Conservation (phyloP, 805 yeast species). For the Saccharomycopsis fibuligera region DNA sequence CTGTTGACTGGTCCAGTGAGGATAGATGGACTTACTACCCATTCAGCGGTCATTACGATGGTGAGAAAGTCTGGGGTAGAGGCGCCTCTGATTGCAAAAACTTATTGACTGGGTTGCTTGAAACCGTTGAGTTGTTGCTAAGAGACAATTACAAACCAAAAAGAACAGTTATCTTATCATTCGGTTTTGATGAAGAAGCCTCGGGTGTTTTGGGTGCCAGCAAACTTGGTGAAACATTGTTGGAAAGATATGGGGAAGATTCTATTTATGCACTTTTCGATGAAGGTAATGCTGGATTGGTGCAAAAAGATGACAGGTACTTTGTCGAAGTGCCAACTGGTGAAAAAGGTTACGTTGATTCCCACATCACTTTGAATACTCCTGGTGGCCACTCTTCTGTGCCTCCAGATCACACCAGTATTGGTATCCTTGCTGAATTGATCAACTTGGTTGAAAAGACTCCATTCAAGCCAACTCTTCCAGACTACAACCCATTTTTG, state of each 20-base stretch:
- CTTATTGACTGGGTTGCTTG: constrained; percentile 56
- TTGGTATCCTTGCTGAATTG: constrained; percentile 65
- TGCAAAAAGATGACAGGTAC: constrained; percentile 37
- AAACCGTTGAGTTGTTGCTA: constrained; percentile 54
- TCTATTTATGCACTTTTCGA: constrained; percentile 62
- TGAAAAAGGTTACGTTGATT: constrained; percentile 56
- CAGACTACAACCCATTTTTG: constrained; percentile 54
- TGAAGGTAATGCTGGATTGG: constrained; percentile 50
- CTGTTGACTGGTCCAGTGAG: constrained; percentile 54
- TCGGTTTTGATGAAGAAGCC: constrained; percentile 79
- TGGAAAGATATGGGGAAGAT: constrained; percentile 52
- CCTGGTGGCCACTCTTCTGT: constrained; percentile 77
- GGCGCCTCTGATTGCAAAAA: constrained; percentile 77
- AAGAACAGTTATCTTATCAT: constrained; percentile 56
- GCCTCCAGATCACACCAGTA: constrained; percentile 79
- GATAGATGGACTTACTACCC: constrained; percentile 64
- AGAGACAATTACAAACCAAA: constrained; percentile 47
- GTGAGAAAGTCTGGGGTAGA: constrained; percentile 63
- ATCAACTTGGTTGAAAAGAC: constrained; percentile 49
- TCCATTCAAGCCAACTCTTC: constrained; percentile 43
- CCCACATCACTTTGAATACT: constrained; percentile 44
- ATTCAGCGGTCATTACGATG: constrained; percentile 61
- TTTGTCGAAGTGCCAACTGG: constrained; percentile 51
- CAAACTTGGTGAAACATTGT: constrained; percentile 39
- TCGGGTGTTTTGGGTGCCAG: constrained; percentile 60